A percentile compares a stretch with the other conserved stretches of the same genome.
phyloP scores from a whole-genome alignment of 2,329 filamentous ascomycete species.

The Xylaria sp. region DNA sequence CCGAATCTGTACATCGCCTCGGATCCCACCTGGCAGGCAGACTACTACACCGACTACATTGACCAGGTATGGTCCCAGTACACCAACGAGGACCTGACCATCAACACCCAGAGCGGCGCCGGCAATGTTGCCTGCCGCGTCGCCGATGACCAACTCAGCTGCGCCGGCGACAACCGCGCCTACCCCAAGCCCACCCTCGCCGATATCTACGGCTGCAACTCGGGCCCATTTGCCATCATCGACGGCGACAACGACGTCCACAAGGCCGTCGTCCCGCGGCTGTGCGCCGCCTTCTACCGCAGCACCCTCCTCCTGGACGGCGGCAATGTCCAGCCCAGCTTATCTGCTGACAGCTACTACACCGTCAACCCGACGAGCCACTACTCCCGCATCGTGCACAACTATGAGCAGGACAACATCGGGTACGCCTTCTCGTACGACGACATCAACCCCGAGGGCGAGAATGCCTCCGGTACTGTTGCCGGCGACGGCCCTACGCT shows the following conservation, averaged over 20 bases:
- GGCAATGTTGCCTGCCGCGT: conserved; percentile 57
- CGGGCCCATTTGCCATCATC: conserved; percentile 57
- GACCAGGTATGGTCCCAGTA: conserved; percentile 60
- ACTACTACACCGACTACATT: conserved; percentile 60
- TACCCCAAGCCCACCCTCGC: conserved; percentile 57
- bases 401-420: conserved; percentile 66
- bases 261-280: conserved; percentile 57
- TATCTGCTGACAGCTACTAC: conserved; percentile 58
- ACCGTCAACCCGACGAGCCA: conserved; percentile 60
- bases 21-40: conserved; percentile 51
- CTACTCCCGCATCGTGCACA: conserved; percentile 70
- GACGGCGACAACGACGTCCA: conserved; percentile 55
- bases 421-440: conserved; percentile 77
- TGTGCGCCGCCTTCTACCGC: conserved; percentile 64
- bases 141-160: conserved; percentile 51
- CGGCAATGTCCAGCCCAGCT: conserved; percentile 59
- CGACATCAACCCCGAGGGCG: conserved; percentile 69
- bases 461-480: conserved; percentile 65
- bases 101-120: conserved; percentile 56
- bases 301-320: conserved; percentile 58
- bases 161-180: conserved; percentile 55
- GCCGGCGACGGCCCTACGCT: conserved; percentile 58
- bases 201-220: conserved; percentile 65
- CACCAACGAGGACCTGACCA: conserved; percentile 51
- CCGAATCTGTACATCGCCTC: conserved; percentile 56